Evolutionary conservation across 2,329 filamentous ascomycete species (phyloP), one percentile per base, ranked within the genome.

Genomic region (Aspergillus sp.): DNA sequence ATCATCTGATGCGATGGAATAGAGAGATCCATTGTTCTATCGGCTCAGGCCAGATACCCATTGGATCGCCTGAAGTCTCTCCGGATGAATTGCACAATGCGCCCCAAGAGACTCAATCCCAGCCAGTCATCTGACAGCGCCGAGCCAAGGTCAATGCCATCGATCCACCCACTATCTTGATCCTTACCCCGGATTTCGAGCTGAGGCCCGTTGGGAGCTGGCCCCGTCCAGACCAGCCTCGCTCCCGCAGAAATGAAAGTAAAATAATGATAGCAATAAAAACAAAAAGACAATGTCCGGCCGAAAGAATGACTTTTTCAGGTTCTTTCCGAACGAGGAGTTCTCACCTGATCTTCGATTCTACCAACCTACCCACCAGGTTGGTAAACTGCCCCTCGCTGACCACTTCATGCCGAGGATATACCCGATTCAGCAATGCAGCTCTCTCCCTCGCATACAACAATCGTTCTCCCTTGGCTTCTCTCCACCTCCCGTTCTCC

Each of bases 401-500:
- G 14, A 38, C 16, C 11, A 17, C 14, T 22, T 38, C 16, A n/a
- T 38, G 35, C 35, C 35, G 35, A n/a, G 14, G 14, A 17, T 17
- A 14, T 38, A 38, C 35, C 16, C 16, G 11, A 17, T 17, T n/a
- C 35, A n/a, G 35, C 16, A 17, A 38, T 38, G 11, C 14, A 38
- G 14, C 14, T 8, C 14, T n/a, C 35, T 38, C 7, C 35, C 16
- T 14, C 35, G 35, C 35, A 16, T 17, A 38, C 14, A 17, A n/a
- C 6, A n/a, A 8, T n/a, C 14, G 4, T 38, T 38, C 35, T 9
- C 8, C 26, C 26, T 30, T 30, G 35, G 35, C 35, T 42, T 42
- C 40, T 42, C 45, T 48, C 50, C 50, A 52, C 50, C 38, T 48
- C 40, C 50, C 50, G 50, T 40, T 5, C 32, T 52, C 40, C 45